Evolutionary conservation across 139 green algal species (phyloP).

Genomic region (Yamagishiella unicocca): DNA sequence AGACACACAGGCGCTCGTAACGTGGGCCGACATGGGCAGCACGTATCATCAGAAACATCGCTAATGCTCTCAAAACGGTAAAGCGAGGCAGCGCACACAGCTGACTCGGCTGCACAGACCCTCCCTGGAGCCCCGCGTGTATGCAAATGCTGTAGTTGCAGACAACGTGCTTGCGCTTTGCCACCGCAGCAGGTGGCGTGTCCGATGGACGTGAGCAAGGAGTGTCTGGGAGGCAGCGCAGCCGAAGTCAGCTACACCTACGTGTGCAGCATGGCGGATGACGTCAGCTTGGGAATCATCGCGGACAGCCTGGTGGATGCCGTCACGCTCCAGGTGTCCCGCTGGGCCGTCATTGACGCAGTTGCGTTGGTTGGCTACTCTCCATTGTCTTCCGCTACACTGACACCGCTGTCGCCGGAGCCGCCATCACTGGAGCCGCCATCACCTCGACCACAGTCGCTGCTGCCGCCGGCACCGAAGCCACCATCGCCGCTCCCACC

Average conservation of each 20-base stretch:
- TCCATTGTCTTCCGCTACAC: not conserved
- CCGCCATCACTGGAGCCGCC: not conserved
- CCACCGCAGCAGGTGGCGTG: not conserved
- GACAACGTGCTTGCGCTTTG: not conserved
- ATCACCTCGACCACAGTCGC: not conserved
- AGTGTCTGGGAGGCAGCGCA: not conserved
- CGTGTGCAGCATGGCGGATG: not conserved
- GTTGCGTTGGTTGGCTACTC: not conserved
- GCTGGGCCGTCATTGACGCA: slow-evolving; percentile 3
- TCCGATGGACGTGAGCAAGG: not conserved
- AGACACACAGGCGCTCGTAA: too few relatives aligned
- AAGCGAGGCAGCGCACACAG: not conserved
- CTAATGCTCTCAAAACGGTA: not conserved
- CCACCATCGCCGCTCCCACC: not conserved
- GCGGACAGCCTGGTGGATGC: not conserved
- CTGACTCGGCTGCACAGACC: not conserved
- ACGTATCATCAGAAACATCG: too few relatives aligned
- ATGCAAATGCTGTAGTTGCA: too few relatives aligned
- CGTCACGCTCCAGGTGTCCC: not conserved
- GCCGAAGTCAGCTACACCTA: not conserved
- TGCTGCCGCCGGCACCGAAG: not conserved
- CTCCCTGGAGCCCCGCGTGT: not conserved
- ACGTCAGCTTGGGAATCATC: not conserved
- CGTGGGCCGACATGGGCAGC: too few relatives aligned
- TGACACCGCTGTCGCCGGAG: not conserved